Base-by-base conservation (phyloP, 768 basidiomycete genomes). In the Pleurotus sapidus region DNA sequence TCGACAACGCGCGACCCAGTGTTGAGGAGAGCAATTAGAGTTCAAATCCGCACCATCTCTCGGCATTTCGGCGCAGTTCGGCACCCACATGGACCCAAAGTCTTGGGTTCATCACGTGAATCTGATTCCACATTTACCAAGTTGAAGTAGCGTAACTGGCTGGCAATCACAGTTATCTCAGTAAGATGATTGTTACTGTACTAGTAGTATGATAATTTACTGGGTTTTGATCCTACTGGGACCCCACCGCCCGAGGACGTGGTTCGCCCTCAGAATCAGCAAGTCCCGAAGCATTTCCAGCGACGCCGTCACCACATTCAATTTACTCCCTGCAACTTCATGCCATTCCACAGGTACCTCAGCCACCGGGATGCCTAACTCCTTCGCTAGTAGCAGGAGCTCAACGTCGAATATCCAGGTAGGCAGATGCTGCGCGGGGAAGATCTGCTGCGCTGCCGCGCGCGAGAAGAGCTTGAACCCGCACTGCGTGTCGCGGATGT, bases 341-440 rank as follows among this genome's bases (percentile, higher is more conserved):
- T 93, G 89, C 95, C 95, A 98, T 61, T 87, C 84, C 25, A 98
- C 87, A 0, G 93, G 84, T 5, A 97, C 91, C 67, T 98, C 95
- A 5, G 72, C 79, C 1, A 95, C 88, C 1, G 93, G 91, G 57
- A 97, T 88, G 7, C 77, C 65, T 40, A 89, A 76, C 68, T 88
- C 81, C 67, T 91, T 88, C 7, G 95, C 93, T 39, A 95, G 79
- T 8, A 97, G 77, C 17, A 98, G 77, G 4, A 97, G 82, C 70
- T 98, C 95, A 57, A 97, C 95, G 71, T 98, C 95, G 65, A 98
- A 98, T 69, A 96, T 95, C 95, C 95, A 98, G 1, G 91, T 88
- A 4, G 88, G 77, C 25, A 96, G 87, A 65, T 92, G 95, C 66
- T 96, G 88, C 1, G 80, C 78, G 0, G 93, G 93, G 71, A 96